Base-by-base conservation (phyloP, 1,284 basidiomycete species). In the Termitomyces sp. region DNA sequence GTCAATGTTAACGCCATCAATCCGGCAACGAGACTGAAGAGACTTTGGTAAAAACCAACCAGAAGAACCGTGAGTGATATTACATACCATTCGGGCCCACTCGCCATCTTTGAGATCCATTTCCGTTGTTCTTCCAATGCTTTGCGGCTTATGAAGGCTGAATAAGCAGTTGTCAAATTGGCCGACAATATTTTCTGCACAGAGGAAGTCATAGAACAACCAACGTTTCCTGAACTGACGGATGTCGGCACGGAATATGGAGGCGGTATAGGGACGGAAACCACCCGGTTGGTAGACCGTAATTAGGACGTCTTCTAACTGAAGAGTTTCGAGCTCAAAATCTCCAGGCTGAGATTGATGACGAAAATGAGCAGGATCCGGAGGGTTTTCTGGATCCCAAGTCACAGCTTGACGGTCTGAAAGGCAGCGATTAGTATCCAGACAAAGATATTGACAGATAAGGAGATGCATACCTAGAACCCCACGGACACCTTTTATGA, bases 121-220 rank as follows among this genome's bases (percentile, higher is more conserved):
- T 59, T 91, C 88, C 45, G 84, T 92, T 4, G 92, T 95, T 58
- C 92, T 79, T 4, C 94, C 92, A 49, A 99, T 93, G 68, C 92
- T 96, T 72, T 99, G 96, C 7, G 96, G 96, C 68, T 90, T 92
- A 70, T 99, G 96, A 59, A 99, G 70, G 65, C 94, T 98, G 75
- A 98, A 98, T 13, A 99, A 68, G 65, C 97, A 99, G 64, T 98
- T 98, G 68, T 99, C 96, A 61, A 96, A 92, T 68, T 99, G 97
- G 0, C 96, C 96, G 3, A 97, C 96, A 54, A 98, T 92, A 55
- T 89, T 91, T 63, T 98, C 94, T 0, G 96, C 96, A 44, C 83
- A 85, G 54, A 95, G 72, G 63, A 94, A 86, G 68, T 98, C 95
- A 68, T 95, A 96, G 70, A 98, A 98, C 34, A 98, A 66, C 94